A percentile compares a stretch with the other conserved stretches of the same genome.
phyloP scores from a whole-genome alignment of 2,329 filamentous ascomycete genomes.

The Clarireedia monteithiana region DNA sequence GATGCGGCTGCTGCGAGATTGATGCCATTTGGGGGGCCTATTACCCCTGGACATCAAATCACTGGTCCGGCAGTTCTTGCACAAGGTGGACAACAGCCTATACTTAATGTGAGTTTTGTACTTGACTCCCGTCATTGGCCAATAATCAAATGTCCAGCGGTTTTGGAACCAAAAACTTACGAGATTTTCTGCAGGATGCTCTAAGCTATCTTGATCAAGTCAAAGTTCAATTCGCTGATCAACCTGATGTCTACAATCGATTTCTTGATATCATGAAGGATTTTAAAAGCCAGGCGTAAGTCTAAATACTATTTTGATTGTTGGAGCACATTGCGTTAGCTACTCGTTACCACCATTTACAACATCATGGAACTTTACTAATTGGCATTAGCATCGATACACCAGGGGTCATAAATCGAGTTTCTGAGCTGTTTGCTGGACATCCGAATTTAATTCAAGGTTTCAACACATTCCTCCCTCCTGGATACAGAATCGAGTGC shows the following conservation, averaged over 20 bases:
- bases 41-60: constrained; percentile 27
- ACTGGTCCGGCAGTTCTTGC: constrained; percentile 45
- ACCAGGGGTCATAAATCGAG: constrained; percentile 91
- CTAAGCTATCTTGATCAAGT: constrained; percentile 97
- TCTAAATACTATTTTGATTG: constrained; percentile 19
- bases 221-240: constrained; percentile 94
- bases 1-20: constrained; percentile 53
- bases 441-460: constrained; percentile 94
- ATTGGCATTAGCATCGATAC: constrained; percentile 70
- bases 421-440: constrained; percentile 90
- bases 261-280: constrained; percentile 99
- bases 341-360: background rate
- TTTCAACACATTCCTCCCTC: constrained; percentile 95
- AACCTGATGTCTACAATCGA: constrained; percentile 93
- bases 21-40: constrained; percentile 44
- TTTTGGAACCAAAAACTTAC: constrained; percentile 10
- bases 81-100: constrained; percentile 71
- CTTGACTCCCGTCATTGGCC: background rate
- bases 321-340: constrained; percentile 23
- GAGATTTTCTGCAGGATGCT: constrained; percentile 49
- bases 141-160: background rate
- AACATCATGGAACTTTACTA: background rate
- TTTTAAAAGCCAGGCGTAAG: constrained; percentile 93
- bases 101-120: constrained; percentile 55
- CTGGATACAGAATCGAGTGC: constrained; percentile 94